Percentiles rank a stretch among this genome's conserved stretches.
These are phyloP conservation scores for Favolaschia claudopus DNA, from an alignment of 768 basidiomycete species.

Conservation along the genomic window DNA sequence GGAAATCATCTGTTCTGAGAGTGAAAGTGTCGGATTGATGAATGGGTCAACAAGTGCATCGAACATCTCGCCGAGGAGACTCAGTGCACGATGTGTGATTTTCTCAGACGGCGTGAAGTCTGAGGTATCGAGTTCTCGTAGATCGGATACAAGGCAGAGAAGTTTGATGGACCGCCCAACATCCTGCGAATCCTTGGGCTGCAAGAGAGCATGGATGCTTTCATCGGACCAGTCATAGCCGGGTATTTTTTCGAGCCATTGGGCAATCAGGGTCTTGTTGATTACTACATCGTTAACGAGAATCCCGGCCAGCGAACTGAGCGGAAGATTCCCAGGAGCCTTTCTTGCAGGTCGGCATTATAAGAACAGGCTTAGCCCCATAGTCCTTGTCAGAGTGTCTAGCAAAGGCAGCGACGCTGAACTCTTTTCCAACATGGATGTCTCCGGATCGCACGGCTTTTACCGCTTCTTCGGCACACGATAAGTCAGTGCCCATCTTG, in stretches of 20 bases:
- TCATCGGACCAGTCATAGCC: constrained; percentile 30
- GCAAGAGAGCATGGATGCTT: not conserved
- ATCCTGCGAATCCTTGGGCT: not conserved
- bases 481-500: too few species aligned
- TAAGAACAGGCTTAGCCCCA: too few species aligned
- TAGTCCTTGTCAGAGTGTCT: too few species aligned
- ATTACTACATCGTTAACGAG: too few species aligned
- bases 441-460: constrained; percentile 23
- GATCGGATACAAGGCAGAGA: constrained; percentile 6
- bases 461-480: constrained; percentile 6
- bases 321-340: too few species aligned
- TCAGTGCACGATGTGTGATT: constrained; percentile 21
- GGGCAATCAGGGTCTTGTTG: too few species aligned
- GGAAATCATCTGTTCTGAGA: not conserved
- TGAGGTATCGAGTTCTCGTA: constrained; percentile 24
- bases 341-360: too few species aligned
- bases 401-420: constrained; percentile 32
- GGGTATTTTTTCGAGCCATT: too few species aligned
- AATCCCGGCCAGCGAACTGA: too few species aligned
- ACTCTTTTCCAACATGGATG: constrained; percentile 37
- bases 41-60: constrained; percentile 19
- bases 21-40: constrained; percentile 12
- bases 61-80: constrained; percentile 35
- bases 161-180: not conserved
- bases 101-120: constrained; percentile 25